These are phyloP conservation scores for Solanum medicagineum DNA, from an alignment of 257 asterid genomes.

Conservation along the genomic window DNA sequence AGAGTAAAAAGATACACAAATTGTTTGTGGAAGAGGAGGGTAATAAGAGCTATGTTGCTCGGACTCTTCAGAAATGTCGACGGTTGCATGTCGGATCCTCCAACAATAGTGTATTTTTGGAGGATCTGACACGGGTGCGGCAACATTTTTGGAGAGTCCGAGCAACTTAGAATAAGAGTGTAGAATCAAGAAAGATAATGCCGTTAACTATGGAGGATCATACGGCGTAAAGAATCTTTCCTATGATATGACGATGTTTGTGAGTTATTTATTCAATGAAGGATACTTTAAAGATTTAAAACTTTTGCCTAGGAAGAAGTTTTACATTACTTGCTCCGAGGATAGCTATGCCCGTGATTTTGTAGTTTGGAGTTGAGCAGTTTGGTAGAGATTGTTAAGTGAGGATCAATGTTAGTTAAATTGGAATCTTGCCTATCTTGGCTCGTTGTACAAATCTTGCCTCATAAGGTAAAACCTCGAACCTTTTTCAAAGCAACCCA, in stretches of 20 bases:
- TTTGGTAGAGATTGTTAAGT: slow-evolving; percentile 63
- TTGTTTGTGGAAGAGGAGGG: slow-evolving; percentile 16
- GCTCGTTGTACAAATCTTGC: too few species aligned
- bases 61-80: too few species aligned
- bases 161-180: not conserved
- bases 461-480: too few species aligned
- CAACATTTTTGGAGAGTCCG: too few species aligned
- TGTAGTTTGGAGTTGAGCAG: slow-evolving; percentile 41
- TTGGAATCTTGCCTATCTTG: not conserved
- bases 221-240: slow-evolving; percentile 42
- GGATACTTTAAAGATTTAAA: slow-evolving; percentile 55
- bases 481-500: not conserved
- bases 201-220: slow-evolving; percentile 28
- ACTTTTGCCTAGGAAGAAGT: slow-evolving; percentile 23
- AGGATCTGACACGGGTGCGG: too few species aligned
- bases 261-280: not conserved
- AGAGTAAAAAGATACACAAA: slow-evolving; percentile 10
- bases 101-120: too few species aligned
- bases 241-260: slow-evolving; percentile 33
- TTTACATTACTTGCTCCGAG: slow-evolving; percentile 38
- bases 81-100: too few species aligned
- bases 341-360: slow-evolving; percentile 41
- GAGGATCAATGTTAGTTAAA: slow-evolving; percentile 1
- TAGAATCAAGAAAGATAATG: not conserved
- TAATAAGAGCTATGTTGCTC: too few species aligned